A percentile compares a stretch with the other conserved stretches of the same genome.
Conservation (phyloP, 441 rosid species). For the Adansonia grandidieri region DNA sequence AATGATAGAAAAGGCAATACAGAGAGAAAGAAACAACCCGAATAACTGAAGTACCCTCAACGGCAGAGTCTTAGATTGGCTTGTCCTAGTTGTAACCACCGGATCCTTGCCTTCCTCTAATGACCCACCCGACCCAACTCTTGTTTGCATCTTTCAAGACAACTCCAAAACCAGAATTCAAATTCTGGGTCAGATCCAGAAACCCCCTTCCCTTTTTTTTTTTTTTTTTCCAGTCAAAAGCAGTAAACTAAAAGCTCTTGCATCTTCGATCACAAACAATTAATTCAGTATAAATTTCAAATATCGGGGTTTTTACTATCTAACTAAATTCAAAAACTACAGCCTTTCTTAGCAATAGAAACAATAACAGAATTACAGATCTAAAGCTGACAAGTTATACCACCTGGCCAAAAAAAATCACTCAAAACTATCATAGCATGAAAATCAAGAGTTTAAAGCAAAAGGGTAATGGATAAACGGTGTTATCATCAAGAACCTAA, state of each 20-base stretch:
- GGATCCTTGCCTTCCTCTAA: conserved; percentile 77
- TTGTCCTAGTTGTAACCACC: conserved; percentile 40
- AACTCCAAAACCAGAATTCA: conserved; percentile 25
- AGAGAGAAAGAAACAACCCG: conserved; percentile 56
- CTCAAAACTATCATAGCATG: neutral
- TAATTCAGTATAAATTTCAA: neutral
- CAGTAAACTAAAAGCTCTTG: neutral
- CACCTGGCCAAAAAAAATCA: neutral
- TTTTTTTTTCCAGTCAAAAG: neutral
- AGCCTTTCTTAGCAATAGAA: conserved; percentile 4
- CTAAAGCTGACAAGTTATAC: conserved; percentile 24
- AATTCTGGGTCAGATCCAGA: conserved; percentile 37
- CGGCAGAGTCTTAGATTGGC: conserved; percentile 58
- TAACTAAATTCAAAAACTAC: neutral
- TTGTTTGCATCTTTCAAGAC: conserved; percentile 50
- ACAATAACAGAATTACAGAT: conserved; percentile 29
- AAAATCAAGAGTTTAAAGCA: conserved; percentile 10
- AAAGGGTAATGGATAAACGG: conserved; percentile 16
- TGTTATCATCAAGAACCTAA: conserved; percentile 12
- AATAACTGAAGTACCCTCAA: conserved; percentile 54
- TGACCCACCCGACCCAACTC: conserved; percentile 45
- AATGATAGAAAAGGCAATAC: conserved; percentile 58
- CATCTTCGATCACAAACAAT: neutral
- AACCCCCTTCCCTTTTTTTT: neutral
- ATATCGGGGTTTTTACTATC: neutral